Evolutionary conservation across 2,329 filamentous ascomycete species (phyloP).

Genomic region (Neopestalotiopsis sp.): DNA sequence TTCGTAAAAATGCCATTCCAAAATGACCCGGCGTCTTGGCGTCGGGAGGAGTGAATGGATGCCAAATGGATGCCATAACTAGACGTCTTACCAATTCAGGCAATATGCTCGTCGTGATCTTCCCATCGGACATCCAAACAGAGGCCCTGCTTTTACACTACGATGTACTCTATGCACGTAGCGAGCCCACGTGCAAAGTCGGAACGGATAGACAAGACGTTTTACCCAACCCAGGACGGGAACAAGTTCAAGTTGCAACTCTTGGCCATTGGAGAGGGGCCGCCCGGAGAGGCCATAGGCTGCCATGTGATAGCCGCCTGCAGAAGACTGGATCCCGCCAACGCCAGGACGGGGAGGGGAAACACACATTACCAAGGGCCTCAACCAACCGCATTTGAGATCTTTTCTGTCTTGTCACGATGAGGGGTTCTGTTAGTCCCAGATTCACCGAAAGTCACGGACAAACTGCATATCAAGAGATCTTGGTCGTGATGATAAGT

Average conservation of each 20-base stretch:
- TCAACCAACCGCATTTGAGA: background rate
- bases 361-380: background rate
- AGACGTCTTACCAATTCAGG: slow-evolving; percentile 13
- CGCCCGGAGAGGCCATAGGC: slow-evolving; percentile 2
- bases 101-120: slow-evolving; percentile 10
- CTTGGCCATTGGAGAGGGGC: background rate
- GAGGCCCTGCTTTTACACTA: background rate
- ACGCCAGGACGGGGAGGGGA: background rate
- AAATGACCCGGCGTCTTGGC: slow-evolving; percentile 2
- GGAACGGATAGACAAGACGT: background rate
- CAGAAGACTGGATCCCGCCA: slow-evolving; percentile 10
- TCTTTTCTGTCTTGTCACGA: background rate
- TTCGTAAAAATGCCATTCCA: background rate
- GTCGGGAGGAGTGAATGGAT: background rate
- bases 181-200: background rate
- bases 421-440: slow-evolving; percentile 5
- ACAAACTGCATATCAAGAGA: background rate
- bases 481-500: background rate
- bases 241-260: background rate
- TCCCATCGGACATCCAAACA: background rate
- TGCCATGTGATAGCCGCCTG: slow-evolving; percentile 12
- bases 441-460: slow-evolving; percentile 11
- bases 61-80: background rate
- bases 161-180: background rate
- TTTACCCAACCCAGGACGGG: slow-evolving; percentile 7